Evolutionary conservation across 352 stramenopile genomes (phyloP), one percentile per base, ranked within the genome.

Genomic region (Phytopythium mirpurense): DNA sequence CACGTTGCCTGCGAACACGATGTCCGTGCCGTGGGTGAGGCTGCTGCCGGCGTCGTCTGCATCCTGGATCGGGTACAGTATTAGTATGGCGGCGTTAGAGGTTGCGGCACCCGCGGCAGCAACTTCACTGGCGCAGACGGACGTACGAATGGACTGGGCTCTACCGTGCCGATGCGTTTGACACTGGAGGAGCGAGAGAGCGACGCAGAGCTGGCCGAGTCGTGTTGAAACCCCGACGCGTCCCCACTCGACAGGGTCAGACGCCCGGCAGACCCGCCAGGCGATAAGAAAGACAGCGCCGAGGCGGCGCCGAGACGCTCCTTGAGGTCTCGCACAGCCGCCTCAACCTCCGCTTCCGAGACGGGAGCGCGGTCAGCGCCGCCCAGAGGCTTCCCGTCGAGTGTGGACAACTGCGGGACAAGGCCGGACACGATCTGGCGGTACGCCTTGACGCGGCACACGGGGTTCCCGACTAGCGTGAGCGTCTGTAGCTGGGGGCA

Each of bases 1-100:
- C n/a, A 94, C 76, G 59, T 94, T 95, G 40, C 87, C 87, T 2
- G 87, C 86, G 65, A 96, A 93, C 2, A 94, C 83, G 31, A 95
- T 88, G 46, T 89, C 75, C 1, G 81, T 90, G 35, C 87, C 87
- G 59, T 96, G 87, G 5, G 87, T 96, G n/a, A 96, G 63, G 12
- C 76, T 82, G 46, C 83, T 95, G 19, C 78, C 78, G 0, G 78
- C 74, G 50, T 88, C 73, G 43, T 84, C 68, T 9, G 65, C 65
- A 32, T 51, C 45, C 45, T 51, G 27, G 3, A 9, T n/a, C 10
- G 14, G 2, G 18, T n/a, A n/a, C n/a, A n/a, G n/a, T 31, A 31
- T 1, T 21, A 46, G 0, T 40, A 18, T 8, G 21, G 26, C 11
- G 12, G 11, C 35, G 21, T 51, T 10, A 51, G 27, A 12, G 5